phyloP scores from a whole-genome alignment of 2,329 filamentous ascomycete species.

The Apiospora hydei region DNA sequence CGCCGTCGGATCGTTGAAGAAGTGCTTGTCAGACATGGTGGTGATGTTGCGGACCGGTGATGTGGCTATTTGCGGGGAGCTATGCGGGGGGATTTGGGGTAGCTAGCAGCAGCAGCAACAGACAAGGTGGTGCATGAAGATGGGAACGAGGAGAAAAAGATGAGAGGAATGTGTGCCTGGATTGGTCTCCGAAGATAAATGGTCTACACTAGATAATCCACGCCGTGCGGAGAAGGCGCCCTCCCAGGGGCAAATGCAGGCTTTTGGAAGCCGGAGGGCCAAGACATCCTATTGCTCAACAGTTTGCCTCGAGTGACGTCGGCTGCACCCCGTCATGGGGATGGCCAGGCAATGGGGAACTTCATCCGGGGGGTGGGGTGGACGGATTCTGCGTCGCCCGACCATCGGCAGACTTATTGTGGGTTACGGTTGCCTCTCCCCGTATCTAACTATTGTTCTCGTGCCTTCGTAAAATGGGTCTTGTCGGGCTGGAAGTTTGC shows the following conservation, averaged over 20 bases:
- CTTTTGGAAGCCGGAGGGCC: not conserved
- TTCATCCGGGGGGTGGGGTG: slow-evolving; percentile 8
- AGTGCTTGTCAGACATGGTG: slow-evolving; percentile 76
- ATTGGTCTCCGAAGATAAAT: slow-evolving; percentile 17
- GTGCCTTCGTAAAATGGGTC: slow-evolving; percentile 9
- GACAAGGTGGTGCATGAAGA: not conserved
- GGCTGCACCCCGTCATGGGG: not conserved
- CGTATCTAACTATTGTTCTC: slow-evolving; percentile 18
- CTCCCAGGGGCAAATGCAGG: not conserved
- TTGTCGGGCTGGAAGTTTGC: not conserved
- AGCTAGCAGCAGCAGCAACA: not conserved
- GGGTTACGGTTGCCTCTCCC: not conserved
- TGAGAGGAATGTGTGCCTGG: not conserved
- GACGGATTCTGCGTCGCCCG: slow-evolving; percentile 10
- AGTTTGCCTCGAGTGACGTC: slow-evolving; percentile 7
- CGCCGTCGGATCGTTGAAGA: slow-evolving; percentile 82
- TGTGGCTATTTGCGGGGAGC: not conserved
- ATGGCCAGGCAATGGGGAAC: not conserved
- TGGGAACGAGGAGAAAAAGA: not conserved
- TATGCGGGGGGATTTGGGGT: slow-evolving; percentile 11
- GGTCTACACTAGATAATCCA: not conserved
- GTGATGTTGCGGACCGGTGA: not conserved
- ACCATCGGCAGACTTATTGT: slow-evolving; percentile 9
- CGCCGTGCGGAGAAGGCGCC: slow-evolving; percentile 8
- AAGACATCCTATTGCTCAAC: slow-evolving; percentile 17